These are phyloP conservation scores for Jackrogersella multiformis DNA, from an alignment of 495 filamentous ascomycete genomes.

Conservation along the genomic window DNA sequence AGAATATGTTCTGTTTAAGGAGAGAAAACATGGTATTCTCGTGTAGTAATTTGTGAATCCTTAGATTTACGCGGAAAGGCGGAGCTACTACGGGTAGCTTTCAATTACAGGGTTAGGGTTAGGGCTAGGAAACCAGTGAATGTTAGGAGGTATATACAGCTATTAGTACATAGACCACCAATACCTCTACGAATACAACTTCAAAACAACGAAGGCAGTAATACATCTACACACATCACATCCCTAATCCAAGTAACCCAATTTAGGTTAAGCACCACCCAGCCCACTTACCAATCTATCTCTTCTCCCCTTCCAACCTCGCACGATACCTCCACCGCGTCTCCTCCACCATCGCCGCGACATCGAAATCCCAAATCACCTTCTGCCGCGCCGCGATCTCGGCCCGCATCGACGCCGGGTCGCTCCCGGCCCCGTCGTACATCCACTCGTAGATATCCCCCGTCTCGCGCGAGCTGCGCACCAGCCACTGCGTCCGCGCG, in stretches of 20 bases:
- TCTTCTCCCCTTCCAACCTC: background rate
- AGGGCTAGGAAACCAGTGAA: too few relatives aligned
- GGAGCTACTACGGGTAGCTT: too few relatives aligned
- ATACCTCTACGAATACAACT: too few relatives aligned
- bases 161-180: too few relatives aligned
- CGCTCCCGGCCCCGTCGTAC: background rate
- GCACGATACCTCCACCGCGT: background rate
- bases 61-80: too few relatives aligned
- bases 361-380: slow-evolving; percentile 2
- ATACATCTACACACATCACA: background rate
- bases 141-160: too few relatives aligned
- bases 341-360: background rate
- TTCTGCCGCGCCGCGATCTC: slow-evolving; percentile 2
- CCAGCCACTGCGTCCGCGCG: slow-evolving; percentile 5
- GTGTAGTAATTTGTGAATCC: too few relatives aligned
- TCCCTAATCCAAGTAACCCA: too few relatives aligned
- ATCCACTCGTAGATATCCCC: slow-evolving; percentile 1
- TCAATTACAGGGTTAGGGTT: background rate
- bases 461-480: background rate
- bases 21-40: too few relatives aligned
- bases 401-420: background rate
- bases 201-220: too few relatives aligned
- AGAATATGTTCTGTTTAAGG: too few relatives aligned
- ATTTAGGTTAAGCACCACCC: too few relatives aligned
- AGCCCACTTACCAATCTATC: background rate